Evolutionary conservation across 1,284 basidiomycete species (phyloP).

Genomic region (Heterobasidion irregulare): DNA sequence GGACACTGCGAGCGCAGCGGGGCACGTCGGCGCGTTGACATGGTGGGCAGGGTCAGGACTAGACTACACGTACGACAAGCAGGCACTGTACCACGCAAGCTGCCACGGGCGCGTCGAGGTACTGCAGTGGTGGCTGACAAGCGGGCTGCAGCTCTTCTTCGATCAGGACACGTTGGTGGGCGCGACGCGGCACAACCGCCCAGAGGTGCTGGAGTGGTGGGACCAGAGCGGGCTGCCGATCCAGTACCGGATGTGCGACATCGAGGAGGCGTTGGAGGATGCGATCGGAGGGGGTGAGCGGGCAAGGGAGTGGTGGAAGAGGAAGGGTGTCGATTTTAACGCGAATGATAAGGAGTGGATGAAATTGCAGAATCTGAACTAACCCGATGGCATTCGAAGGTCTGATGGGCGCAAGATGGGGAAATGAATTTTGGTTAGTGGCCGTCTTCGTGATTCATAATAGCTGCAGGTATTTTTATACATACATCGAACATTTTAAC

Average conservation of each 20-base stretch:
- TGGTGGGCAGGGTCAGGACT: conserved; percentile 78
- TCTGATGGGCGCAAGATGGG: not conserved
- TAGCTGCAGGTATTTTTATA: too few relatives aligned
- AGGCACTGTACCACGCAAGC: conserved; percentile 68
- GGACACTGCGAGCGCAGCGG: conserved; percentile 70
- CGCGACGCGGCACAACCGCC: conserved; percentile 71
- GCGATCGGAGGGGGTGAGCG: conserved; percentile 66
- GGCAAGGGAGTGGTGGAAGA: conserved; percentile 70
- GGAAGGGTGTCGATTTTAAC: conserved; percentile 71
- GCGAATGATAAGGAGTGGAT: conserved; percentile 78
- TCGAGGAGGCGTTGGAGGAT: conserved; percentile 81
- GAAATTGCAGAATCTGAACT: conserved; percentile 68
- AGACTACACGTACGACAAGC: conserved; percentile 67
- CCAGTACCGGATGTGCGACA: conserved; percentile 78
- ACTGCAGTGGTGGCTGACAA: conserved; percentile 75
- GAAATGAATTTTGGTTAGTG: not conserved
- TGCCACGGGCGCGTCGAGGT: conserved; percentile 75
- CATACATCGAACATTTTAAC: too few relatives aligned
- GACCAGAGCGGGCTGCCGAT: conserved; percentile 65
- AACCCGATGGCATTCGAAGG: not conserved
- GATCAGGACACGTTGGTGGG: conserved; percentile 72
- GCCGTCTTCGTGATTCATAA: too few relatives aligned
- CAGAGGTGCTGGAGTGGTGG: conserved; percentile 85
- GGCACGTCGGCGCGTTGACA: conserved; percentile 62
- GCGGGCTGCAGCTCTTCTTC: conserved; percentile 66